A percentile compares a stretch with the other conserved stretches of the same genome.
Conservation (phyloP, 225 moss, liverwort and hornwort genomes). For the Rhytidiadelphus loreus region DNA sequence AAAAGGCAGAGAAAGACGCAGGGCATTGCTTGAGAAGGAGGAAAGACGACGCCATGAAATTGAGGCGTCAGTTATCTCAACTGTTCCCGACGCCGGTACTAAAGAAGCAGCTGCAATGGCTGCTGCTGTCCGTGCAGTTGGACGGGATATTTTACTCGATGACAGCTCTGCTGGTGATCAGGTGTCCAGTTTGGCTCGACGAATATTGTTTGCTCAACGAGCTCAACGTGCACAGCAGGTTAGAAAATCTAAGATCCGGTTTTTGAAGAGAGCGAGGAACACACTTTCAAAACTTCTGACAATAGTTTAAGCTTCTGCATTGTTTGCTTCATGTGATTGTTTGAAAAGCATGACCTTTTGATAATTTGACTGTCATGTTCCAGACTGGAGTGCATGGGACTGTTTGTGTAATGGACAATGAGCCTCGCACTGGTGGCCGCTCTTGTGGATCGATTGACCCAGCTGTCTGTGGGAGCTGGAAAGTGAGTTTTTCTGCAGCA, state of each 20-base stretch:
- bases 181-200: conserved; percentile 90
- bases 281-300: background rate
- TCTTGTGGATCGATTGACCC: conserved; percentile 72
- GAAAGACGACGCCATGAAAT: conserved; percentile 86
- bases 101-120: conserved; percentile 99
- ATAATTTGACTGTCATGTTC: conserved; percentile 2
- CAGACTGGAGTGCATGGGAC: conserved; percentile 98
- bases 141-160: conserved; percentile 91
- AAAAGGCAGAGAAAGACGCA: conserved; percentile 83
- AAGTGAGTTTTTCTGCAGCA: conserved; percentile 92
- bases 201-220: conserved; percentile 84
- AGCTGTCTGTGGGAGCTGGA: conserved; percentile 75
- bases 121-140: conserved; percentile 92
- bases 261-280: background rate
- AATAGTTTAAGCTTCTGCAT: background rate
- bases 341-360: background rate
- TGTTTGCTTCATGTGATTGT: background rate
- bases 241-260: background rate
- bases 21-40: conserved; percentile 82
- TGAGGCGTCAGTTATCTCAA: conserved; percentile 87
- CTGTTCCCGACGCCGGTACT: conserved; percentile 90
- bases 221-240: conserved; percentile 97
- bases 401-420: conserved; percentile 92
- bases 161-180: conserved; percentile 87
- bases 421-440: conserved; percentile 83